A percentile compares a stretch with the other conserved stretches of the same genome.
Conservation (phyloP, 148 eudicot genomes). For the Chenopodium quinoa region DNA sequence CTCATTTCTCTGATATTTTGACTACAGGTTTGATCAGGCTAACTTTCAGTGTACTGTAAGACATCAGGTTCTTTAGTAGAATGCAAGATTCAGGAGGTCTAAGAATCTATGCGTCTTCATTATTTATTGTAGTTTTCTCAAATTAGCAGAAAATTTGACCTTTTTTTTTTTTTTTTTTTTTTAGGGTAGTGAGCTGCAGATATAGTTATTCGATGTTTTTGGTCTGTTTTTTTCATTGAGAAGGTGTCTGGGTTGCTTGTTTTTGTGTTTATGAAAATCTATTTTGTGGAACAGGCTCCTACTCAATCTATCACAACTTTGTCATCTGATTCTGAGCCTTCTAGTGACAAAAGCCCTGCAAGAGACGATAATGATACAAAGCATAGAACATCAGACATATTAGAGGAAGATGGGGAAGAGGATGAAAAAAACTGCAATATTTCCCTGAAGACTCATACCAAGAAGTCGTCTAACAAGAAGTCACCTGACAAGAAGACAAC, state of each 20-base stretch:
- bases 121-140: neutral
- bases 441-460: constrained; percentile 20
- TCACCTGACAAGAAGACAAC: constrained; percentile 33
- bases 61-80: neutral
- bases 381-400: neutral
- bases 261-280: neutral
- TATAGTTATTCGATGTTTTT: neutral
- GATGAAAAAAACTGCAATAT: constrained; percentile 17
- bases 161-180: neutral
- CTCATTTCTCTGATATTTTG: too few species aligned
- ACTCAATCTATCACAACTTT: constrained; percentile 41
- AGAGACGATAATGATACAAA: constrained; percentile 16
- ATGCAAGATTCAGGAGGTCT: neutral
- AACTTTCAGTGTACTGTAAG: too few species aligned
- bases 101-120: neutral
- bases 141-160: neutral
- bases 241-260: neutral
- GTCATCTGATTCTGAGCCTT: constrained; percentile 64
- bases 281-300: constrained; percentile 51
- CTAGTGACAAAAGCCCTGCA: constrained; percentile 37
- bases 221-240: neutral
- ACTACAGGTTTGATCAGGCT: too few species aligned
- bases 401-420: constrained; percentile 25
- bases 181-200: neutral
- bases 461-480: constrained; percentile 29